Base-by-base conservation (phyloP, 2,329 filamentous ascomycete species). In the Calonectria naviculata region DNA sequence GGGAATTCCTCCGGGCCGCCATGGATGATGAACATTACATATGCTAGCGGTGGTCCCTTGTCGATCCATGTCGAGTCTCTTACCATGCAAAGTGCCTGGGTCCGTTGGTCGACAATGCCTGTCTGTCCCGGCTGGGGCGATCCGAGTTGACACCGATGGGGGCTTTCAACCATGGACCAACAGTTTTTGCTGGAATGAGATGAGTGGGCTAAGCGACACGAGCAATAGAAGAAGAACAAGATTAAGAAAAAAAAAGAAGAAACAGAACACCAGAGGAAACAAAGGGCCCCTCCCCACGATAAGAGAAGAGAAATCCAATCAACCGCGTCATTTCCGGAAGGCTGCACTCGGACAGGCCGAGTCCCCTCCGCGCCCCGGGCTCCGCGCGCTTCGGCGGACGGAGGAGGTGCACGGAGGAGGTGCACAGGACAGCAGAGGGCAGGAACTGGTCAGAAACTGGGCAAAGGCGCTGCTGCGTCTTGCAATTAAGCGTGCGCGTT, bases 21-120 rank as follows among this genome's bases (percentile, higher is more conserved):
- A 65, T 54, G 61, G 67, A 61, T 70, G 62, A 70, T 44, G 62
- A 36, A 44, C 26, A 54, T 65, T 63, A 62, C 54, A 70, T 38
- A 52, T 63, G 41, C 66, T 44, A 38, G 66, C 21, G 44, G n/a
- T 38, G 52, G 52, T 58, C 41, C 52, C 29, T 44, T 61, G 62
- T 70, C 68, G 68, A 70, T 70, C 63, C 60, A 49, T 49, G 34
- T 49, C 61, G 63, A 26, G 28, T 21, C 17, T 47, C 24, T 46
- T 28, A n/a, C 56, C 56, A 44, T 41, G 56, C 38, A 24, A 44
- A 9, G 56, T 19, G 38, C 17, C 36, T 61, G 36, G 28, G 28
- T 54, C 19, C 29, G 56, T 56, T 36, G 29, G 34, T 12, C n/a
- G 34, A 38, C 52, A 24, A 34, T 58, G 52, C 52, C 52, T 58